Percentiles rank a stretch among this genome's conserved stretches.
Conservation (phyloP, 1,139 yeast genomes). For the Hemisphaericaspora lyxosophila region DNA sequence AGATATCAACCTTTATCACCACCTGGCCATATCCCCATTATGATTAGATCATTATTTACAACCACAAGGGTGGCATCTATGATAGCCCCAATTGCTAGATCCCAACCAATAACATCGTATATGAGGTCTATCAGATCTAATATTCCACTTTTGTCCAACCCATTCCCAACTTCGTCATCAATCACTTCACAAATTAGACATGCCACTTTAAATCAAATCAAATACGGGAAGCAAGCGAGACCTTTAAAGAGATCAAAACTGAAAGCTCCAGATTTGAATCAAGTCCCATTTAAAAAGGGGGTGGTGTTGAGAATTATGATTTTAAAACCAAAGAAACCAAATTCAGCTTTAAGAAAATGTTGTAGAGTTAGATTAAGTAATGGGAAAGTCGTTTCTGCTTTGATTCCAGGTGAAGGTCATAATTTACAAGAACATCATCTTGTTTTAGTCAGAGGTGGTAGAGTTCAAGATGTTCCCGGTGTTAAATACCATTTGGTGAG, state of each 20-base stretch:
- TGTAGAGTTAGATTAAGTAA: constrained; percentile 91
- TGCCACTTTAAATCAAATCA: constrained; percentile 74
- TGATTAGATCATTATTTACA: constrained; percentile 14
- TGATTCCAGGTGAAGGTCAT: constrained; percentile 98
- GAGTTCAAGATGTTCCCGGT: constrained; percentile 98
- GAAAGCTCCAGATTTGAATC: constrained; percentile 79
- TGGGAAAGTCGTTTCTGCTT: constrained; percentile 87
- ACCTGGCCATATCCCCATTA: background rate
- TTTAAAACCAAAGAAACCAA: constrained; percentile 95
- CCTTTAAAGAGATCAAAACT: constrained; percentile 48
- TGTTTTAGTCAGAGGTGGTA: constrained; percentile 93
- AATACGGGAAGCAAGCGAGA: constrained; percentile 60
- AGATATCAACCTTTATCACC: background rate
- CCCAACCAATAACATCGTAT: constrained; percentile 14
- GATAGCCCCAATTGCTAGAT: constrained; percentile 4
- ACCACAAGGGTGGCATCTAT: constrained; percentile 6
- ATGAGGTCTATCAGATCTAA: constrained; percentile 14
- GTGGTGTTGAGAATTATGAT: constrained; percentile 95
- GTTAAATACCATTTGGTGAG: constrained; percentile 92
- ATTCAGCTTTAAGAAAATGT: constrained; percentile 96
- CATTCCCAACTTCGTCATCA: constrained; percentile 1
- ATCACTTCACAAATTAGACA: constrained; percentile 38
- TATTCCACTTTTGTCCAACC: constrained; percentile 3
- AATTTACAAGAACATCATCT: constrained; percentile 98
- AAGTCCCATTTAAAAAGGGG: constrained; percentile 83